Evolutionary conservation across 2,329 filamentous ascomycete species (phyloP).

Genomic region (Cylindrodendrum hubeiense): DNA sequence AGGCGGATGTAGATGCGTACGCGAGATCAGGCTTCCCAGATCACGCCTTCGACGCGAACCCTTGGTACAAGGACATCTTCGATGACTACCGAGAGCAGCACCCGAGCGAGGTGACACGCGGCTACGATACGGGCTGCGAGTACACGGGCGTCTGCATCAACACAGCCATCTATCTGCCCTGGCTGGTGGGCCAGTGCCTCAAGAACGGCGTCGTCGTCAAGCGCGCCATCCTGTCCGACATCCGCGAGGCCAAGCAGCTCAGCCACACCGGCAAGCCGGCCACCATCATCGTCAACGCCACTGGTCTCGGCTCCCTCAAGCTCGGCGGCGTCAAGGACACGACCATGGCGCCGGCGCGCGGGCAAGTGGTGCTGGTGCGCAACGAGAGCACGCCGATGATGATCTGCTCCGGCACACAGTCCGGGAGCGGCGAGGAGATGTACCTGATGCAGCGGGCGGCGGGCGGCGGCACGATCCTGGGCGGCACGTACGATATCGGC

Average conservation of each 20-base stretch:
- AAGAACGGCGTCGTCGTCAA: slow-evolving; percentile 77
- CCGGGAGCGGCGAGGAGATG: slow-evolving; percentile 76
- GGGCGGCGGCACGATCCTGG: slow-evolving; percentile 85
- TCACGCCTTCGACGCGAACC: slow-evolving; percentile 72
- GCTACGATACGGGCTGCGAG: slow-evolving; percentile 77
- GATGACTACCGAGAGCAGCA: slow-evolving; percentile 77
- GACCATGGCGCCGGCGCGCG: slow-evolving; percentile 80
- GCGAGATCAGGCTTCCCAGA: slow-evolving; percentile 61
- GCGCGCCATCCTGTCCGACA: slow-evolving; percentile 74
- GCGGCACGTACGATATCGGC: slow-evolving; percentile 85
- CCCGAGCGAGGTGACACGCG: slow-evolving; percentile 69
- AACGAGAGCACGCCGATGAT: slow-evolving; percentile 82
- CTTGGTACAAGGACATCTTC: slow-evolving; percentile 81
- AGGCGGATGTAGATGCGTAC: slow-evolving; percentile 67
- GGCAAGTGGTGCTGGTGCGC: slow-evolving; percentile 86
- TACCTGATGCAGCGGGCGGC: slow-evolving; percentile 88
- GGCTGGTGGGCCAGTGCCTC: slow-evolving; percentile 84
- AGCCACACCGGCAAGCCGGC: slow-evolving; percentile 68
- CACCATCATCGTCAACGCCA: slow-evolving; percentile 85
- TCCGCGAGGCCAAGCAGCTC: slow-evolving; percentile 72
- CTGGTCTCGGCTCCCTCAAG: slow-evolving; percentile 79
- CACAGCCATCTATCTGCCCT: slow-evolving; percentile 87
- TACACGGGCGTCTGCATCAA: slow-evolving; percentile 95
- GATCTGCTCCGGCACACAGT: slow-evolving; percentile 78
- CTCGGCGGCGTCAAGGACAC: slow-evolving; percentile 86